Evolutionary conservation across 139 green algal species (phyloP).

Genomic region (Chlamydomonas applanata): DNA sequence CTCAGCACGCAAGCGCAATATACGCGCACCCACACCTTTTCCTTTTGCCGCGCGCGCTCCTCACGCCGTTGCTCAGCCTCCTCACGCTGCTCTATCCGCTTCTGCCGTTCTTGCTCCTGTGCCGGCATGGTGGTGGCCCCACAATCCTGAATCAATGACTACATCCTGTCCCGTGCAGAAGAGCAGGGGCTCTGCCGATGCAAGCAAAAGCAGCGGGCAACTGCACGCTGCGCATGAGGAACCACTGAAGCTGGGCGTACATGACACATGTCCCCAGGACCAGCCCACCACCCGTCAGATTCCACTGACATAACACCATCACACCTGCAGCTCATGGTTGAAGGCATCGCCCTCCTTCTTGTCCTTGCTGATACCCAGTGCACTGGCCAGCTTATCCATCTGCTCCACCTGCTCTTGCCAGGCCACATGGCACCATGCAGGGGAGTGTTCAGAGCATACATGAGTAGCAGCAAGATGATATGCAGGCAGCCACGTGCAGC

Average conservation of each 20-base stretch:
- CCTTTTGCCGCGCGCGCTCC: not conserved
- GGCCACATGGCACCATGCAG: not conserved
- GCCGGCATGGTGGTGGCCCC: too few relatives aligned
- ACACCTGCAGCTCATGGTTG: conserved; percentile 79
- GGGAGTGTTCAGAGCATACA: not conserved
- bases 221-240: too few relatives aligned
- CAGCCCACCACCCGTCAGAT: too few relatives aligned
- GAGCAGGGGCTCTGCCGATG: not conserved
- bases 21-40: not conserved
- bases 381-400: conserved; percentile 73
- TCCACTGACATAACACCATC: too few relatives aligned
- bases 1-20: too few relatives aligned
- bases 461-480: not conserved
- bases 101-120: conserved; percentile 22
- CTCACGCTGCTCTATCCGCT: conserved; percentile 25
- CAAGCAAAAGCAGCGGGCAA: too few relatives aligned
- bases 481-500: not conserved
- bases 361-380: conserved; percentile 58
- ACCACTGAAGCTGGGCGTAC: too few relatives aligned
- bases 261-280: too few relatives aligned
- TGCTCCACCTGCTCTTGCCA: conserved; percentile 59
- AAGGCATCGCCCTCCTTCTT: conserved; percentile 91
- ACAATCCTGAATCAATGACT: too few relatives aligned
- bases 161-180: not conserved
- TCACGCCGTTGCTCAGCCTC: not conserved